Base-by-base conservation (phyloP, 805 yeast species). In the Jamesozyma gamospora region DNA sequence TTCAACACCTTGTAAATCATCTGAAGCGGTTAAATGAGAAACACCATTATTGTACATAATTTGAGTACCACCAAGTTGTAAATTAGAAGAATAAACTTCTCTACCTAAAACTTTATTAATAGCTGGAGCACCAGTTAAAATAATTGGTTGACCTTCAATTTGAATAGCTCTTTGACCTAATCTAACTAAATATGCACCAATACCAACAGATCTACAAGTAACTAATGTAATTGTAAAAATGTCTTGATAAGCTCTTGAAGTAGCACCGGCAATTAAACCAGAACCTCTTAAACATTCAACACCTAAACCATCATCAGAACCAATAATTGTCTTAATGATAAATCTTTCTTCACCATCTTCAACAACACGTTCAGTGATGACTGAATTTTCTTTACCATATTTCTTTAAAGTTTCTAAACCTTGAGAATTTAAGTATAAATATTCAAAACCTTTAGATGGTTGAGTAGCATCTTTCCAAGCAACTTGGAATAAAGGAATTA, bases 201-300 rank as follows among this genome's bases (percentile, higher is more conserved):
- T 92, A 80, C 99, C 99, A 56, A 92, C 99, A 38, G 97, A 88
- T 74, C 99, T 81, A 70, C 97, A 88, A n/a, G 98, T 92, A 41
- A 92, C 98, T 63, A 92, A 72, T n/a, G 98, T 90, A 43, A 88
- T 77, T 16, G 99, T 92, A 71, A 92, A 92, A 47, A 92, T 92
- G 60, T 92, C 99, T 63, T 84, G 83, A 76, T 92, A 92, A 16
- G 98, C 98, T 62, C 86, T 80, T 11, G 96, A 84, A 35, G 99
- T 92, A 24, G 95, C 95, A 66, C 99, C 99, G 17, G 99, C 99
- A 67, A 92, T 92, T 58, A 92, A 72, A 69, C 97, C 99, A 40
- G 97, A 90, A 30, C 99, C 99, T 67, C 80, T 79, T 65, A 92
- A 77, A 75, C 96, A 92, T 66, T 92, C 99, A 44, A 92, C 99